Conservation (phyloP, 202 grass and related monocot genomes). For the Zizania palustris region DNA sequence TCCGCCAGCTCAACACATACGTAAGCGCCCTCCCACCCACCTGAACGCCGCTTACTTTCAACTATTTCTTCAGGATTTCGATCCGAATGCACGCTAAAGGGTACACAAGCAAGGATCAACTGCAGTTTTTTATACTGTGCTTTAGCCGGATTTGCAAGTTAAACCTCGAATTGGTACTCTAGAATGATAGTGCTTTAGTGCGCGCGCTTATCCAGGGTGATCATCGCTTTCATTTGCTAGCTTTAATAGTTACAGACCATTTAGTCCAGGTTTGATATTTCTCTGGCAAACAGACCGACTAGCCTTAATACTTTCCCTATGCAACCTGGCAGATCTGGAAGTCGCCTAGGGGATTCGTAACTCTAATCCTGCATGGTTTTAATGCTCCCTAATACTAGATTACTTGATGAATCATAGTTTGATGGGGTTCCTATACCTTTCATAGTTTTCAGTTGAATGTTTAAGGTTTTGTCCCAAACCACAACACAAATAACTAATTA, state of each 20-base stretch:
- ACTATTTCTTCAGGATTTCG: not conserved
- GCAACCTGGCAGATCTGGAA: not conserved
- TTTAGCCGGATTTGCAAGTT: not conserved
- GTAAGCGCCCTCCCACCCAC: slow-evolving; percentile 20
- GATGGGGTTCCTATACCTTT: not conserved
- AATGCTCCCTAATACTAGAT: not conserved
- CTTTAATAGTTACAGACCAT: not conserved
- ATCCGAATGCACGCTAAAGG: not conserved
- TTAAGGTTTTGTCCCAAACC: slow-evolving; percentile 1
- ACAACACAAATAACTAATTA: not conserved
- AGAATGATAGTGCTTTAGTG: not conserved
- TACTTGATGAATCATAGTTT: slow-evolving; percentile 16
- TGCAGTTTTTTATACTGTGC: not conserved
- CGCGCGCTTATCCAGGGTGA: not conserved
- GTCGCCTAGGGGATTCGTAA: not conserved
- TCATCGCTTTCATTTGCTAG: not conserved
- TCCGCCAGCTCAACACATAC: slow-evolving; percentile 94
- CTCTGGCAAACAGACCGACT: not conserved
- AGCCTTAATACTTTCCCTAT: not conserved
- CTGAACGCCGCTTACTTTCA: not conserved
- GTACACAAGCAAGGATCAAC: not conserved
- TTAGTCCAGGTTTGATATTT: not conserved
- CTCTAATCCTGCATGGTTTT: not conserved
- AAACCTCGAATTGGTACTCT: not conserved
- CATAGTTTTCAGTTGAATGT: not conserved